These are phyloP conservation scores for Cercospora brassicicola DNA, from an alignment of 2,329 filamentous ascomycete species.

Conservation along the genomic window DNA sequence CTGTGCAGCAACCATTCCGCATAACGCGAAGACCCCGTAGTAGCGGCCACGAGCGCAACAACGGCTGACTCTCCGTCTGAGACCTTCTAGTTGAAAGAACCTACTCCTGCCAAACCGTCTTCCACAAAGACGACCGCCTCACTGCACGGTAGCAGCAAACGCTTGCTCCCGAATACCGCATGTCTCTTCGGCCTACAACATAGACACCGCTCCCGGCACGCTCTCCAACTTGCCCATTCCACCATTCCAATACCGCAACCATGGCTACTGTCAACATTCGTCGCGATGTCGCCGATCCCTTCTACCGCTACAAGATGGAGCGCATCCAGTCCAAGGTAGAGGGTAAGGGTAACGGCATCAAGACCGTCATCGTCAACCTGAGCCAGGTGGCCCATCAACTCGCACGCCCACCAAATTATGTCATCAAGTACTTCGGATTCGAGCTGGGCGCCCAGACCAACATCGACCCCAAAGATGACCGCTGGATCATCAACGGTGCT, in stretches of 20 bases:
- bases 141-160: conserved; percentile 34
- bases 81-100: conserved; percentile 19
- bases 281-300: conserved; percentile 95
- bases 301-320: conserved; percentile 99
- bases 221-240: conserved; percentile 14
- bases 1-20: conserved; percentile 88
- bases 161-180: conserved; percentile 48
- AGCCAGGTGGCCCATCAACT: conserved; percentile 90
- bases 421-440: conserved; percentile 99
- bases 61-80: conserved; percentile 66
- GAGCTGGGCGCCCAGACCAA: conserved; percentile 98
- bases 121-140: conserved; percentile 24
- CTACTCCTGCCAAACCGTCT: conserved; percentile 11
- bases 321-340: conserved; percentile 98
- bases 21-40: conserved; percentile 86
- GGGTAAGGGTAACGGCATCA: conserved; percentile 99
- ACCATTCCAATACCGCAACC: conserved; percentile 54
- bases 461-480: conserved; percentile 93
- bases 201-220: conserved; percentile 19
- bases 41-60: conserved; percentile 81
- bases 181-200: conserved; percentile 54
- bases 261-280: conserved; percentile 99
- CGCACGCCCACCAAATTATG: conserved; percentile 85
- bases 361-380: conserved; percentile 95
- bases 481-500: conserved; percentile 99